Base-by-base conservation (phyloP, 306 rosid species). In the Canavalia ensiformis region DNA sequence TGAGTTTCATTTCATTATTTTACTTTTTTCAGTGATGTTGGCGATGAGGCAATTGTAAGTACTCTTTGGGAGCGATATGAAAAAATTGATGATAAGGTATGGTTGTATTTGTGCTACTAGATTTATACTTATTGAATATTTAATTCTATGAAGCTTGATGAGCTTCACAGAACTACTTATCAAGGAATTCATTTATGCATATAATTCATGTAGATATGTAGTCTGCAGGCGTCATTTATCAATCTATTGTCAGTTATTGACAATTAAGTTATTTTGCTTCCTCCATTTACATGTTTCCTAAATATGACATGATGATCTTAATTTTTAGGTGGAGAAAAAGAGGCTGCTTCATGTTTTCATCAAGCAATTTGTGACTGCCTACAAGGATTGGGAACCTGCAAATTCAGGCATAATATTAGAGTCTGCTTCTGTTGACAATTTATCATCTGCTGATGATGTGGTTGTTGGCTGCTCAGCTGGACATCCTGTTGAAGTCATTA, bases 391-490 rank as follows among this genome's bases (percentile, higher is more conserved):
- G 99, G 89, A 87, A 79, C 98, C 99, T 59, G 85, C 86, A 31
- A 89, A 89, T 85, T 84, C 84, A 51, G 96, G 92, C 77, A 83
- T 81, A 78, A 63, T 88, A 25, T 68, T 89, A 56, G 97, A 86
- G 85, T 79, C 88, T 89, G 82, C 92, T 85, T 82, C 86, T 68
- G 72, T 51, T 49, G 97, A 95, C 49, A 68, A 55, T 83, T 80
- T 77, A n/a, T 72, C 90, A 68, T 74, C 87, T 52, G 86, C 81
- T 35, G 88, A 88, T 81, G 90, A 89, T 74, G 80, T 88, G 54
- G 76, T 95, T 82, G 83, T 86, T 81, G 99, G 99, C 83, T 95
- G 99, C 89, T 89, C 89, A 65, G 83, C 92, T 75, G 99, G 99
- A 85, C 98, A 95, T 87, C 99, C 99, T 68, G 86, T 92, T 58